phyloP scores from a whole-genome alignment of 2,329 filamentous ascomycete genomes.

The Fusarium temperatum region DNA sequence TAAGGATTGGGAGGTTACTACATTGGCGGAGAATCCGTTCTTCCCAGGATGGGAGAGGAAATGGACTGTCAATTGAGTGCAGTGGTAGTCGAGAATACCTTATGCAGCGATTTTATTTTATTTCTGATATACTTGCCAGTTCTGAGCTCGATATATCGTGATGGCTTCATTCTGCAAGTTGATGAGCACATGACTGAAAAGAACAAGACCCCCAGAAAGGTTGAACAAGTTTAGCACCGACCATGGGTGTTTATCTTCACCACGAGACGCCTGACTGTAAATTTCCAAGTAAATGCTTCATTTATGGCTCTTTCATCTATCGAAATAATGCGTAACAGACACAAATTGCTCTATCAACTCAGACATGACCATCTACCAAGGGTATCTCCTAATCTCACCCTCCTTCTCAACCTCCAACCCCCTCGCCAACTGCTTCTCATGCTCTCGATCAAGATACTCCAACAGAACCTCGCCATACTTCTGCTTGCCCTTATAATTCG shows the following conservation, averaged over 20 bases:
- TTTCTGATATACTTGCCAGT: not conserved
- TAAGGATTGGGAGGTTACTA: conserved; percentile 71
- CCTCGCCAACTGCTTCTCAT: conserved; percentile 74
- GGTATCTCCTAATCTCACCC: conserved; percentile 69
- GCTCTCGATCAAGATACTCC: conserved; percentile 78
- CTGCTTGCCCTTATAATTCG: conserved; percentile 79
- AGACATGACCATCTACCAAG: conserved; percentile 52
- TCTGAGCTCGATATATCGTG: not conserved
- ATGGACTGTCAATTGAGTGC: conserved; percentile 20
- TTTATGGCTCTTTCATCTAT: not conserved
- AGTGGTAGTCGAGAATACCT: rapidly evolving
- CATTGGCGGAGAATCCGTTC: conserved; percentile 78
- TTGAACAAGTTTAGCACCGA: rapidly evolving
- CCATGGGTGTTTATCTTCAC: rapidly evolving
- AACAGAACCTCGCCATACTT: conserved; percentile 77
- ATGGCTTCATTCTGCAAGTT: not conserved
- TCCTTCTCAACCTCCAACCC: conserved; percentile 71
- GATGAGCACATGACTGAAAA: no score
- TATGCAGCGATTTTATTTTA: not conserved
- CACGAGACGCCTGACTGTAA: rapidly evolving
- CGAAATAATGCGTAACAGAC: not conserved
- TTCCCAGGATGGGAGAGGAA: conserved; percentile 73
- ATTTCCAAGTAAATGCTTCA: not conserved
- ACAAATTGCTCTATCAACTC: not conserved
- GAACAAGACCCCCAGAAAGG: not conserved